Conservation (phyloP, 352 stramenopile genomes). For the Albugo candida region DNA sequence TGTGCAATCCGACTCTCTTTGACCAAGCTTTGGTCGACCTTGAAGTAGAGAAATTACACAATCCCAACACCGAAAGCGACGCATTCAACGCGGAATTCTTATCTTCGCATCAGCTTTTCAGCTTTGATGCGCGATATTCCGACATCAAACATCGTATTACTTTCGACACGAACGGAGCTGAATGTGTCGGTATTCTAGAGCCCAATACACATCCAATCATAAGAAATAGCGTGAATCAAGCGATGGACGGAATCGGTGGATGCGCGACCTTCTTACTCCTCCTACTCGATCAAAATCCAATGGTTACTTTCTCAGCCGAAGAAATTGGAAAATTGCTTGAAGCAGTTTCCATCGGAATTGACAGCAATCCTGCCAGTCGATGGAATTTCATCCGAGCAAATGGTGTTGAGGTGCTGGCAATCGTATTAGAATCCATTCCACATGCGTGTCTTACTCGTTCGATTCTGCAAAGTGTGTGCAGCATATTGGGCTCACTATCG, state of each 20-base stretch:
- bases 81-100: slow-evolving; percentile 37
- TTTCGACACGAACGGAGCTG: slow-evolving; percentile 55
- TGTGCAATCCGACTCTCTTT: slow-evolving; percentile 67
- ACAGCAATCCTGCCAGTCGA: slow-evolving; percentile 32
- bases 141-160: slow-evolving; percentile 28
- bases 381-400: slow-evolving; percentile 51
- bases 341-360: slow-evolving; percentile 37
- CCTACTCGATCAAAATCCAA: slow-evolving; percentile 54
- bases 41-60: slow-evolving; percentile 52
- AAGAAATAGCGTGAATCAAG: slow-evolving; percentile 39
- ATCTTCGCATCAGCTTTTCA: slow-evolving; percentile 66
- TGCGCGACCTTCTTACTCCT: slow-evolving; percentile 51
- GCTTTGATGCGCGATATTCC: slow-evolving; percentile 57
- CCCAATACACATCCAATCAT: slow-evolving; percentile 37
- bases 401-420: slow-evolving; percentile 54
- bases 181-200: slow-evolving; percentile 49
- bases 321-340: slow-evolving; percentile 41
- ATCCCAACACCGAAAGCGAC: slow-evolving; percentile 26
- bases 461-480: slow-evolving; percentile 37
- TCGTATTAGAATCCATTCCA: slow-evolving; percentile 52
- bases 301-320: slow-evolving; percentile 36
- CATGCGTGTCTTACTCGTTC: slow-evolving; percentile 41
- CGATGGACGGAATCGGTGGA: slow-evolving; percentile 44
- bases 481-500: slow-evolving; percentile 37
- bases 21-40: slow-evolving; percentile 30